These are phyloP conservation scores for Ananas comosus DNA, from an alignment of 176 grass and related monocot species.

Conservation along the genomic window DNA sequence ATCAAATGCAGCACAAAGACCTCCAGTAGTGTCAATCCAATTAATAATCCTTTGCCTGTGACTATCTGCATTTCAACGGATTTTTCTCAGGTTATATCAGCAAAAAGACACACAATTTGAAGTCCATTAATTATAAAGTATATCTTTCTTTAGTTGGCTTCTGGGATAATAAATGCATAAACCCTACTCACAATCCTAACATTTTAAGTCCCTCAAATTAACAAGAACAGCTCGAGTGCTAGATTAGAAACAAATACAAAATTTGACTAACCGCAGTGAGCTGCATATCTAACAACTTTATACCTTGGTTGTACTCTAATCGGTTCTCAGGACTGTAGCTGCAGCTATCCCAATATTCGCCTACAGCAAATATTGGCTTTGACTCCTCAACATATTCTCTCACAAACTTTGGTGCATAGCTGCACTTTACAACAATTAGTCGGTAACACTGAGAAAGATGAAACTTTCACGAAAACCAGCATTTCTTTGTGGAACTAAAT, in stretches of 20 bases:
- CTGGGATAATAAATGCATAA: no score
- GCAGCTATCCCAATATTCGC: constrained; percentile 90
- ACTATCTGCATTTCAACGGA: constrained; percentile 40
- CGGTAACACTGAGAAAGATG: neutral
- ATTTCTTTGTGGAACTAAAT: neutral
- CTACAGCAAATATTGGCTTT: constrained; percentile 81
- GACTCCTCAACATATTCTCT: constrained; percentile 90
- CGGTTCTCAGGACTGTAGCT: constrained; percentile 42
- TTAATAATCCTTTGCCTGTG: constrained; percentile 78
- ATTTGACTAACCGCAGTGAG: neutral
- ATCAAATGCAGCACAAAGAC: constrained; percentile 75
- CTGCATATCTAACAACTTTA: neutral
- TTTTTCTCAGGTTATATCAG: neutral
- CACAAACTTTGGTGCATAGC: constrained; percentile 71
- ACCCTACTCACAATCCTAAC: no score
- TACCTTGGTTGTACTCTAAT: constrained; percentile 91
- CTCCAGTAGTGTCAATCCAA: constrained; percentile 75
- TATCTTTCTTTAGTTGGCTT: no score
- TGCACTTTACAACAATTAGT: constrained; percentile 26
- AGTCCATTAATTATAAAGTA: neutral
- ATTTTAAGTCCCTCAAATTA: no score
- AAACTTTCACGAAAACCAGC: neutral
- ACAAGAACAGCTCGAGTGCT: no score
- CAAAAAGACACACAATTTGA: neutral
- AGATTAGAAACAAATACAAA: no score